Percentiles rank a stretch among this genome's conserved stretches.
Conservation (phyloP, 306 rosid species). For the Casuarina glauca region DNA sequence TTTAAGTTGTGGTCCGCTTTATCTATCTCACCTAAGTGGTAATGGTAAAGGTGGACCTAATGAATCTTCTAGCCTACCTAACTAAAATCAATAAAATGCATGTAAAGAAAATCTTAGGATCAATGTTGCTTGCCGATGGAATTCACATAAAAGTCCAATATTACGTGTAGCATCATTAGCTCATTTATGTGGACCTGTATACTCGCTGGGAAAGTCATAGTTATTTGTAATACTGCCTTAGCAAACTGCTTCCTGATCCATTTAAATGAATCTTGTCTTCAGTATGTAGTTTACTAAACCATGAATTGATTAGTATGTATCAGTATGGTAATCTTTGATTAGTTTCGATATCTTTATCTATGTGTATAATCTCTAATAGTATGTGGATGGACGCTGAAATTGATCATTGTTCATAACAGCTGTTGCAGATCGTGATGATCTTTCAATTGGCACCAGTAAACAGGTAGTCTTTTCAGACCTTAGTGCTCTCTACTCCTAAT, state of each 20-base stretch:
- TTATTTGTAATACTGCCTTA: background rate
- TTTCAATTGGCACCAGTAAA: conserved; percentile 41
- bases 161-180: background rate
- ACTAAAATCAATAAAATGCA: background rate
- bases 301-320: background rate
- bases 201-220: background rate
- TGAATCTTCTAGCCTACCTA: background rate
- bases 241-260: background rate
- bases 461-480: conserved; percentile 47
- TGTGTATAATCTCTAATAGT: too few species aligned
- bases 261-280: background rate
- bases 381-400: background rate
- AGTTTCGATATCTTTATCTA: background rate
- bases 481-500: conserved; percentile 5
- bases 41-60: background rate
- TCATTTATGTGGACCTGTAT: background rate
- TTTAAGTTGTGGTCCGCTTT: background rate
- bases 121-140: background rate
- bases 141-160: background rate
- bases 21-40: background rate
- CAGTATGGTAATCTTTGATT: background rate
- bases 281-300: background rate
- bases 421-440: conserved; percentile 64
- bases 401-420: conserved; percentile 24
- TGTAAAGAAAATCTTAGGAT: background rate